Evolutionary conservation across 495 filamentous ascomycete species (phyloP).

Genomic region (Eremomyces bilateralis): DNA sequence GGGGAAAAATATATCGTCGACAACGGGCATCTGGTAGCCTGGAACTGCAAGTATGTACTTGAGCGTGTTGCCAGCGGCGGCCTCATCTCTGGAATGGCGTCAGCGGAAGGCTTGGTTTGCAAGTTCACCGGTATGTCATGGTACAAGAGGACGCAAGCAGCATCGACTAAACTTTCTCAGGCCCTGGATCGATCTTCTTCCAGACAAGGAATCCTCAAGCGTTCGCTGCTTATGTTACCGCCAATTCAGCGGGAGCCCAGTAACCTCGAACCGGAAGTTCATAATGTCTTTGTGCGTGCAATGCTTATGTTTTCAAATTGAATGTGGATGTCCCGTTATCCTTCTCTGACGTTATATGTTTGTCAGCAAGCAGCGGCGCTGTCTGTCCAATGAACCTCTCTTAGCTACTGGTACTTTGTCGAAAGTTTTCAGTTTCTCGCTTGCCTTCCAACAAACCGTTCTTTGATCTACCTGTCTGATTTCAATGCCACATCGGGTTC

Average conservation of each 20-base stretch:
- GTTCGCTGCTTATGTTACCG: constrained; percentile 30
- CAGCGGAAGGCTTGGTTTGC: constrained; percentile 77
- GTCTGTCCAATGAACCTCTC: no score
- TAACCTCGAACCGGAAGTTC: no score
- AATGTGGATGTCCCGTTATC: no score
- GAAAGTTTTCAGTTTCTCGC: no score
- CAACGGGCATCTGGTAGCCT: constrained; percentile 89
- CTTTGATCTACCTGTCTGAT: no score
- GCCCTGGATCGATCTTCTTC: constrained; percentile 80
- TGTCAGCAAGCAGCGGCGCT: no score
- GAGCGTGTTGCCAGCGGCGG: constrained; percentile 80
- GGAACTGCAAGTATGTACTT: constrained; percentile 86
- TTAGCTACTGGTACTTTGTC: no score
- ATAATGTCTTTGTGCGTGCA: no score
- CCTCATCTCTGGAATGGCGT: constrained; percentile 55
- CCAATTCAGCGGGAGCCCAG: constrained; percentile 10
- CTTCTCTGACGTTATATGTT: no score
- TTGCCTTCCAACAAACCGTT: no score
- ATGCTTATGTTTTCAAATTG: no score
- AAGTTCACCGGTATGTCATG: constrained; percentile 46
- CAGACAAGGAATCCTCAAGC: constrained; percentile 69
- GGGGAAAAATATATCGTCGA: constrained; percentile 81
- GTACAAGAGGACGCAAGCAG: neutral
- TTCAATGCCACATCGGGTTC: no score
- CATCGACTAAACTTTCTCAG: constrained; percentile 9